A percentile compares a stretch with the other conserved stretches of the same genome.
Conservation (phyloP, 176 grass and related monocot species). For the Oryza officinalis region DNA sequence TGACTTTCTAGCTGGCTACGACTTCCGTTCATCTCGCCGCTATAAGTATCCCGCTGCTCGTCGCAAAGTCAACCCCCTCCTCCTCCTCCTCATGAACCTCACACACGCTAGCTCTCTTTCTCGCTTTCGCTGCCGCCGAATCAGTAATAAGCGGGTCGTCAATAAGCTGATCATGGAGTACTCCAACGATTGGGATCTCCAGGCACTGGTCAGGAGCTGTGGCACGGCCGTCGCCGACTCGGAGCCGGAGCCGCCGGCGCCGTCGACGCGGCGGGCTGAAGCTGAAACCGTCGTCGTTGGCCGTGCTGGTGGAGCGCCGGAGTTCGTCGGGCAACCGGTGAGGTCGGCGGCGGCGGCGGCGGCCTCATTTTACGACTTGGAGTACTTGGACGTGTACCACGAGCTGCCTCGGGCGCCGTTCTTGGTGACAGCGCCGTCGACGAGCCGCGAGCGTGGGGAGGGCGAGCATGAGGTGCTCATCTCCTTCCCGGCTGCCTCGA, state of each 20-base stretch:
- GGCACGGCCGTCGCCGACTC: constrained; percentile 9
- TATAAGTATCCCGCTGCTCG: background rate
- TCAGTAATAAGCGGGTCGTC: background rate
- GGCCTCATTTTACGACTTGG: background rate
- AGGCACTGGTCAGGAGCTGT: constrained; percentile 82
- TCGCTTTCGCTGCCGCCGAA: too few relatives aligned
- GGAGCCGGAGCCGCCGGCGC: background rate
- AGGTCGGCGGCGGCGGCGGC: background rate
- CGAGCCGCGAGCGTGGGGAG: background rate
- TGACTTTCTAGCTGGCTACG: constrained; percentile 39
- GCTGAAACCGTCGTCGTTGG: background rate
- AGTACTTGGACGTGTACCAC: constrained; percentile 40
- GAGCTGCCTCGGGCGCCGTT: constrained; percentile 13
- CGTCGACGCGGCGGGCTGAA: background rate
- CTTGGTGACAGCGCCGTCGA: constrained; percentile 30
- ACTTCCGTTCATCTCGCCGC: background rate
- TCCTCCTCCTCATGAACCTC: background rate
- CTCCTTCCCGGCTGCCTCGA: constrained; percentile 30
- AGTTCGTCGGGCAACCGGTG: background rate
- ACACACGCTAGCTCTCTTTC: background rate
- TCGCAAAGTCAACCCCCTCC: constrained; percentile 51
- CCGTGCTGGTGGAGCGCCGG: background rate
- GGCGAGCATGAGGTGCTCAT: constrained; percentile 7
- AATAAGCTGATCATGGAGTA: constrained; percentile 30
- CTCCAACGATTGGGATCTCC: constrained; percentile 78